Evolutionary conservation across 495 filamentous ascomycete genomes (phyloP), one percentile per base, ranked within the genome.

Genomic region (Astrocystis sublimbata): DNA sequence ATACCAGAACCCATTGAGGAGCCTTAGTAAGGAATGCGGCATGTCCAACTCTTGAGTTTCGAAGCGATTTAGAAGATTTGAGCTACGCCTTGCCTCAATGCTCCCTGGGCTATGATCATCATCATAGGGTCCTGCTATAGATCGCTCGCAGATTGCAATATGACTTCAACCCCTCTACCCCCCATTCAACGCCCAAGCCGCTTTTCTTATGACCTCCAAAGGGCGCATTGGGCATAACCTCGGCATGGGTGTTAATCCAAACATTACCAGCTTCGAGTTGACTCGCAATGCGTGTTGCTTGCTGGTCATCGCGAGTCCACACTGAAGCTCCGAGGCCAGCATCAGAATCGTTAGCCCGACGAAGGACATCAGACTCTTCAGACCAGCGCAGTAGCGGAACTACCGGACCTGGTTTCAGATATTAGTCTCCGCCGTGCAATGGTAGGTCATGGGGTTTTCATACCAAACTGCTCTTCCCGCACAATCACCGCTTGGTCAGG

Each of bases 161-260:
- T 4, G 63, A 64, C 58, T 80, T 72, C 63, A 85, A 58, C 23
- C 85, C 84, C 17, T 73, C 70, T 10, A 73, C 33, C 6, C 79
- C 79, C 75, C 75, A 76, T 57, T 85, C 85, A 49, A 72, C 73
- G 6, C 85, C 84, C 53, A 85, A 76, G 7, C 85, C 85, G 46
- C 75, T 79, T 60, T 83, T 71, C 76, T 86, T 86, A 65, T 82
- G 79, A 3, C 84, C 84, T 24, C 78, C 80, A 62, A 85, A 86
- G 6, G 79, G 72, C 1, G 71, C 73, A 60, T 78, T 75, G 17
- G 75, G 77, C 15, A 47, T 28, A 15, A 69, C 50, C 46, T 67
- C 64, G 24, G 57, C 50, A 49, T 68, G 63, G 0, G 58, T 68
- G 69, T 87, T 86, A 19, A 87, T 80, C 78, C 78, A 86, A 13